Percentiles rank a stretch among this genome's conserved stretches.
Evolutionary conservation across 2,329 filamentous ascomycete species (phyloP).

Genomic region (Chalaropsis thielavioides): DNA sequence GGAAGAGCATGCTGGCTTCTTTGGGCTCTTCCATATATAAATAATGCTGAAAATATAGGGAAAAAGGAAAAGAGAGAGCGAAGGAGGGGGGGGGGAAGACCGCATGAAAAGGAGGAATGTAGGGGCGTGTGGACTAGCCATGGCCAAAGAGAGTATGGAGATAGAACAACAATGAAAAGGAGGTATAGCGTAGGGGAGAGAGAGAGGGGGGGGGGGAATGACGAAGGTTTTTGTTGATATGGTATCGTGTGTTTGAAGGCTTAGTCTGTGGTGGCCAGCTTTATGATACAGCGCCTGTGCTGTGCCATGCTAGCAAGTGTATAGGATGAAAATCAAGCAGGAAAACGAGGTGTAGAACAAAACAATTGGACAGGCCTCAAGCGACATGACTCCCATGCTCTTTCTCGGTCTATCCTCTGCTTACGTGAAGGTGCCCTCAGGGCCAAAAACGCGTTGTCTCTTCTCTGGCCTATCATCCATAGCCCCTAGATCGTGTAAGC

Average conservation of each 20-base stretch:
- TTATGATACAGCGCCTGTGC: too few relatives aligned
- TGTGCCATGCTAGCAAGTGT: too few relatives aligned
- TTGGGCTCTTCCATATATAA: background rate
- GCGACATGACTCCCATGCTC: background rate
- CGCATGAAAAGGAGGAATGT: background rate
- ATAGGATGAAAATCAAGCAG: too few relatives aligned
- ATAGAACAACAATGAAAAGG: too few relatives aligned
- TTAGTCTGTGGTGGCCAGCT: too few relatives aligned
- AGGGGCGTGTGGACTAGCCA: background rate
- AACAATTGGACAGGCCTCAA: too few relatives aligned
- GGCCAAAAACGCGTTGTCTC: conserved; percentile 14
- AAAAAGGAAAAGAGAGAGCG: background rate
- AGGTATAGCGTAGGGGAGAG: too few relatives aligned
- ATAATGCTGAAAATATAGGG: background rate
- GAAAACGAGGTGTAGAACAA: too few relatives aligned
- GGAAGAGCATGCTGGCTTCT: background rate
- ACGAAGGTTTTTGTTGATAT: too few relatives aligned
- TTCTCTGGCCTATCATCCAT: conserved; percentile 16
- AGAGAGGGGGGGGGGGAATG: too few relatives aligned
- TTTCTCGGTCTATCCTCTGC: background rate
- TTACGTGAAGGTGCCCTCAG: conserved; percentile 8
- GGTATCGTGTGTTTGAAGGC: too few relatives aligned
- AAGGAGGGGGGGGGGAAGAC: too few relatives aligned
- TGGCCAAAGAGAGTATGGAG: background rate
- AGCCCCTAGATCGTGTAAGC: conserved; percentile 2